Evolutionary conservation across 2,329 filamentous ascomycete species (phyloP).

Genomic region (Aspergillus pseudotamarii): DNA sequence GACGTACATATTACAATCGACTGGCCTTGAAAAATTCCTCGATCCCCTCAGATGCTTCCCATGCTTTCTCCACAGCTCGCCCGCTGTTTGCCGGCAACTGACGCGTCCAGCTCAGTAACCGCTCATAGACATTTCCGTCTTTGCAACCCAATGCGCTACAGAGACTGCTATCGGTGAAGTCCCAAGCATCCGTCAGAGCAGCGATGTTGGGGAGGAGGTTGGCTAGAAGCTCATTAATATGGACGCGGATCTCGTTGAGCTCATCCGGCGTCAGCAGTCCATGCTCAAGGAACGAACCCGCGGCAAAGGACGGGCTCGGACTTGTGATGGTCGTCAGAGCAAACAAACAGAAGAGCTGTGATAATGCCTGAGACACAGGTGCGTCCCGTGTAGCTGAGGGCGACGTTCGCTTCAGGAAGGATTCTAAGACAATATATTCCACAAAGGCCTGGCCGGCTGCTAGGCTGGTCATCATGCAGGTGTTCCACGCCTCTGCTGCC

Average conservation of each 20-base stretch:
- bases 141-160: constrained; percentile 9
- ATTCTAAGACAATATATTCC: constrained; percentile 4
- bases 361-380: neutral
- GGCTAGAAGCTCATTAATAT: neutral
- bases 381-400: neutral
- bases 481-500: constrained; percentile 8
- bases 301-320: neutral
- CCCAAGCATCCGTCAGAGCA: constrained; percentile 11
- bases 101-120: constrained; percentile 7
- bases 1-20: neutral
- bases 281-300: constrained; percentile 4
- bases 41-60: neutral
- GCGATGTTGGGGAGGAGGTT: neutral
- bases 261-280: neutral
- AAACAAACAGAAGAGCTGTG: constrained; percentile 3
- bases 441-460: constrained; percentile 5
- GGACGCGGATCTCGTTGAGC: neutral
- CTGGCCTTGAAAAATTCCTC: constrained; percentile 6
- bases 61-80: neutral
- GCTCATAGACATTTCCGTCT: constrained; percentile 11
- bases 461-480: constrained; percentile 4
- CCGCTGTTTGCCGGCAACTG: constrained; percentile 7
- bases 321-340: constrained; percentile 7
- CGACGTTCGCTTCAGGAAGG: neutral
- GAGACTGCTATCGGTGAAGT: constrained; percentile 11